Percentiles rank a stretch among this genome's conserved stretches.
Evolutionary conservation across 2,329 filamentous ascomycete genomes (phyloP).

Genomic region (Pyrenochaeta sp.): DNA sequence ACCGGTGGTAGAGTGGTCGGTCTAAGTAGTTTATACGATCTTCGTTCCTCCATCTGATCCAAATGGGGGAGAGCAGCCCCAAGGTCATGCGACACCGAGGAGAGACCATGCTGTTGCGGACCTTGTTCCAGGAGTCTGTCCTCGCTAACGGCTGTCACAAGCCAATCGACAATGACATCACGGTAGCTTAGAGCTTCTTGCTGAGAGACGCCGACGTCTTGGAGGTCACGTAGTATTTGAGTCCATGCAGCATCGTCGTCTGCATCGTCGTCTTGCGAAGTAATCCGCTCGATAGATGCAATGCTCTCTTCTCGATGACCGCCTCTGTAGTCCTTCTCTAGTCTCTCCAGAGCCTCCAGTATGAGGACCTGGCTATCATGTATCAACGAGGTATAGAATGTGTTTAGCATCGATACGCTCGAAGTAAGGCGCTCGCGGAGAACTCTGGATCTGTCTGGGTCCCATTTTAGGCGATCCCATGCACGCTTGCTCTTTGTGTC

Average conservation of each 20-base stretch:
- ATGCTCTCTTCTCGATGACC: conserved; percentile 42
- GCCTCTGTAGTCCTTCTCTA: conserved; percentile 40
- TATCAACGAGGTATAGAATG: conserved; percentile 39
- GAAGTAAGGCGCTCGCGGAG: conserved; percentile 35
- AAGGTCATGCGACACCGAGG: conserved; percentile 14
- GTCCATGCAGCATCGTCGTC: conserved; percentile 40
- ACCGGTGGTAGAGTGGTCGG: not conserved
- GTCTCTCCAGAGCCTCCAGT: conserved; percentile 37
- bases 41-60: not conserved
- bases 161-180: conserved; percentile 42
- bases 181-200: conserved; percentile 34
- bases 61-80: not conserved
- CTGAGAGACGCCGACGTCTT: conserved; percentile 39
- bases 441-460: conserved; percentile 29
- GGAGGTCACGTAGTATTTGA: conserved; percentile 42
- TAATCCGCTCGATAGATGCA: conserved; percentile 33
- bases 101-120: conserved; percentile 10
- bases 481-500: conserved; percentile 39
- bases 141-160: conserved; percentile 41
- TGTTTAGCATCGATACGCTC: conserved; percentile 34
- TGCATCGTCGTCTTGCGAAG: conserved; percentile 17
- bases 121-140: conserved; percentile 37
- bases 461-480: conserved; percentile 44
- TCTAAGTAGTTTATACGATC: conserved; percentile 7
- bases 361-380: conserved; percentile 41